phyloP scores from a whole-genome alignment of 768 basidiomycete genomes.

The Fomitopsis serialis region DNA sequence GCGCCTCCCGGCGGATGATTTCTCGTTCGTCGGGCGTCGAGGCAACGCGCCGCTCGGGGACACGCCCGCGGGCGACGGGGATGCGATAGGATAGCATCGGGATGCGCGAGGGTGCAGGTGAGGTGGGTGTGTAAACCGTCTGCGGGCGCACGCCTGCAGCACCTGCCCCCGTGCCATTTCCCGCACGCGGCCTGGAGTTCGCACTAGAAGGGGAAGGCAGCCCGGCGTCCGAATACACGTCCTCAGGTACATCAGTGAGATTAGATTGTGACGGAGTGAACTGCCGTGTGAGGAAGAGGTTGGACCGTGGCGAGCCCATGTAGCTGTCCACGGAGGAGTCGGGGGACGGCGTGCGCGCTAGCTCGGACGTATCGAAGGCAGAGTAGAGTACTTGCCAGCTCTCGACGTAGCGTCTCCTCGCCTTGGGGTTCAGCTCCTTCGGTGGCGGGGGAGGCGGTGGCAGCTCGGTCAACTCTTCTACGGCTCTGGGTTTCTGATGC shows the following conservation, averaged over 20 bases:
- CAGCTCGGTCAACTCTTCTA: background rate
- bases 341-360: slow-evolving; percentile 2
- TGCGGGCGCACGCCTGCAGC: background rate
- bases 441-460: slow-evolving; percentile 14
- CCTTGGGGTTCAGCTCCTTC: slow-evolving; percentile 8
- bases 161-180: background rate
- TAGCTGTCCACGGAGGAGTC: slow-evolving; percentile 1
- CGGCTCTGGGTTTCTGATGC: background rate
- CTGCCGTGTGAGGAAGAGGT: slow-evolving; percentile 1
- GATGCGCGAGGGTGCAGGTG: slow-evolving; percentile 13
- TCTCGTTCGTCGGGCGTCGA: slow-evolving; percentile 15
- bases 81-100: slow-evolving; percentile 10
- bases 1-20: slow-evolving; percentile 13
- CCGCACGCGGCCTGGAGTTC: background rate
- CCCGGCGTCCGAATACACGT: background rate
- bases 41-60: background rate
- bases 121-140: slow-evolving; percentile 5
- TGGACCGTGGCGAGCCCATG: background rate
- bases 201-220: background rate
- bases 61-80: slow-evolving; percentile 7
- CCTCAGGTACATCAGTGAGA: background rate
- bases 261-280: slow-evolving; percentile 3
- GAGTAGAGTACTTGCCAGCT: slow-evolving; percentile 15
- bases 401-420: slow-evolving; percentile 1
- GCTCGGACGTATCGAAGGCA: slow-evolving; percentile 11